phyloP scores from a whole-genome alignment of 768 basidiomycete genomes.

The Jaapia argillacea region DNA sequence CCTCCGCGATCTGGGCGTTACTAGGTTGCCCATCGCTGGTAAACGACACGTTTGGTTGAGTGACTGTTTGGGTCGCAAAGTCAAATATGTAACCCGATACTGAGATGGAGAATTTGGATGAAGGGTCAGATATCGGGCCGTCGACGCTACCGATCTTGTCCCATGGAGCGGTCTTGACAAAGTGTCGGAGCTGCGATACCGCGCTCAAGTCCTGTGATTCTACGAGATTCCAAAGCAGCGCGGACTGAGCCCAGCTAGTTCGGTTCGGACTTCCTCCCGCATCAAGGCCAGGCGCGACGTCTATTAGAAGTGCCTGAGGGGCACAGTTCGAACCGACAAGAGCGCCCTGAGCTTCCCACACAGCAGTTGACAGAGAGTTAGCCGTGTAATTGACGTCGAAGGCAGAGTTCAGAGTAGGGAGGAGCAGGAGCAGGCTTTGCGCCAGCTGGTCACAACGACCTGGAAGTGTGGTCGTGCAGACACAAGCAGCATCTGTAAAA shows the following conservation, averaged over 20 bases:
- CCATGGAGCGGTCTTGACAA: conserved; percentile 42
- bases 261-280: conserved; percentile 32
- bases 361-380: conserved; percentile 31
- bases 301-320: conserved; percentile 42
- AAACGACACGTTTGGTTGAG: conserved; percentile 35
- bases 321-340: conserved; percentile 35
- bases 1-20: conserved; percentile 31
- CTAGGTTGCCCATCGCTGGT: conserved; percentile 34
- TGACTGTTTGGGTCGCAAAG: conserved; percentile 46
- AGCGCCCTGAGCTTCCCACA: conserved; percentile 42
- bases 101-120: conserved; percentile 28
- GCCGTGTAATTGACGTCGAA: conserved; percentile 38
- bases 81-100: conserved; percentile 46
- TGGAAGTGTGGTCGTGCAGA: conserved; percentile 37
- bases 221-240: conserved; percentile 50
- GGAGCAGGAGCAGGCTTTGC: conserved; percentile 36
- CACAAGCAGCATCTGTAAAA: conserved; percentile 46
- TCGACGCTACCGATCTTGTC: conserved; percentile 24
- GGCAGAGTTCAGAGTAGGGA: conserved; percentile 36
- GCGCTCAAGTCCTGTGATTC: conserved; percentile 35
- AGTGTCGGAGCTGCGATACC: conserved; percentile 30
- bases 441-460: conserved; percentile 45
- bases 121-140: conserved; percentile 24
- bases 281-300: conserved; percentile 38
- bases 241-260: conserved; percentile 47